Conservation (phyloP, 2,329 filamentous ascomycete species). For the Cordyceps militaris region DNA sequence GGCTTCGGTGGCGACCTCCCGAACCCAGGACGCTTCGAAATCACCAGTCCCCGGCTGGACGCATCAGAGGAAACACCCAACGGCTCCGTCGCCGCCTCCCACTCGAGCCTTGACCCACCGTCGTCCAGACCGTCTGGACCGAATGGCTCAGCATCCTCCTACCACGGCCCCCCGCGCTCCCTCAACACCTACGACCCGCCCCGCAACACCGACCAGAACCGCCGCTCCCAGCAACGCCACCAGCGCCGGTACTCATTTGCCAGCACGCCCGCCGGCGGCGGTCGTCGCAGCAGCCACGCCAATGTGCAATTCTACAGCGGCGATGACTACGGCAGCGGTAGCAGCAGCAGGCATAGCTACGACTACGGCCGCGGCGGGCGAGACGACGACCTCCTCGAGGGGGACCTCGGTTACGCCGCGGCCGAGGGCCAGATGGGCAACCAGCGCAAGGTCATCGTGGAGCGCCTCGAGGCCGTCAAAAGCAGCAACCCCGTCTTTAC, state of each 20-base stretch:
- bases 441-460: constrained; percentile 90
- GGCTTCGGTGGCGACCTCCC: constrained; percentile 53
- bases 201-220: constrained; percentile 19
- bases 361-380: constrained; percentile 51
- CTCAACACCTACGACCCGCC: constrained; percentile 40
- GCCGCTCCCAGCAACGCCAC: constrained; percentile 24
- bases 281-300: constrained; percentile 40
- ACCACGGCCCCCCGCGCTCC: constrained; percentile 34
- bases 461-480: constrained; percentile 92
- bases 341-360: constrained; percentile 27
- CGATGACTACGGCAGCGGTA: constrained; percentile 31
- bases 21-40: constrained; percentile 68
- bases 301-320: constrained; percentile 47
- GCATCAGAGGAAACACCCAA: constrained; percentile 23
- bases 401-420: constrained; percentile 88
- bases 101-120: background rate
- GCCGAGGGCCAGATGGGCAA: constrained; percentile 91
- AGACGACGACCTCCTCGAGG: constrained; percentile 73
- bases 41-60: constrained; percentile 42
- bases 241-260: constrained; percentile 50
- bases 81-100: background rate
- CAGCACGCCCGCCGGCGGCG: constrained; percentile 38
- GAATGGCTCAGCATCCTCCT: constrained; percentile 15
- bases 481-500: constrained; percentile 93
- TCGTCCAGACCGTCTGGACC: background rate